phyloP scores from a whole-genome alignment of 2,329 filamentous ascomycete genomes.

The Fonsecaea nubica region DNA sequence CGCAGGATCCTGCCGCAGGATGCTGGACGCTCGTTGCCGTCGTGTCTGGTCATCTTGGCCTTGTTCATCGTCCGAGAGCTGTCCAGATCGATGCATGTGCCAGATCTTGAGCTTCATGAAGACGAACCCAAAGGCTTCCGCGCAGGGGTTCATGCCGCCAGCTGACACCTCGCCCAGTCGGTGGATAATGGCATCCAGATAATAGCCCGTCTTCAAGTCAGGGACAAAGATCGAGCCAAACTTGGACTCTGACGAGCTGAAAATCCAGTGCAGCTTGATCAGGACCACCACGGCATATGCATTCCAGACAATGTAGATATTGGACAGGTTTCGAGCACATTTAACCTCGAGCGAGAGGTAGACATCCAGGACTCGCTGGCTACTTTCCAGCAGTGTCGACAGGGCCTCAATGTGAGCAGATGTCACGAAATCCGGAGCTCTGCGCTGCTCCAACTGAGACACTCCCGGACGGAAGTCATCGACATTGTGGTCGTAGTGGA shows the following conservation, averaged over 20 bases:
- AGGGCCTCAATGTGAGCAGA: constrained; percentile 70
- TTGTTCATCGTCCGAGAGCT: constrained; percentile 40
- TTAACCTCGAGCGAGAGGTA: constrained; percentile 67
- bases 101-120: constrained; percentile 72
- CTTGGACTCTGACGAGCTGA: constrained; percentile 66
- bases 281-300: constrained; percentile 73
- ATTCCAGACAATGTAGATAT: constrained; percentile 74
- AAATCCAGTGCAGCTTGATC: constrained; percentile 74
- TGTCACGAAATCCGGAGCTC: constrained; percentile 47
- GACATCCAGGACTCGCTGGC: constrained; percentile 67
- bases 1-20: constrained; percentile 21
- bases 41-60: constrained; percentile 17
- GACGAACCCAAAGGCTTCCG: constrained; percentile 73
- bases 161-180: constrained; percentile 70
- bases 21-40: constrained; percentile 16
- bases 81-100: constrained; percentile 62
- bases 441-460: constrained; percentile 39
- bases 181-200: constrained; percentile 72
- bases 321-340: constrained; percentile 68
- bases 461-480: constrained; percentile 54
- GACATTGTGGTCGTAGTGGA: constrained; percentile 68
- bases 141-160: constrained; percentile 67
- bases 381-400: constrained; percentile 67
- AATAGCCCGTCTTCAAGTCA: constrained; percentile 68
- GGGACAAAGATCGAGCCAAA: constrained; percentile 72